phyloP scores from a whole-genome alignment of 495 filamentous ascomycete genomes.

The Podospora appendiculata region DNA sequence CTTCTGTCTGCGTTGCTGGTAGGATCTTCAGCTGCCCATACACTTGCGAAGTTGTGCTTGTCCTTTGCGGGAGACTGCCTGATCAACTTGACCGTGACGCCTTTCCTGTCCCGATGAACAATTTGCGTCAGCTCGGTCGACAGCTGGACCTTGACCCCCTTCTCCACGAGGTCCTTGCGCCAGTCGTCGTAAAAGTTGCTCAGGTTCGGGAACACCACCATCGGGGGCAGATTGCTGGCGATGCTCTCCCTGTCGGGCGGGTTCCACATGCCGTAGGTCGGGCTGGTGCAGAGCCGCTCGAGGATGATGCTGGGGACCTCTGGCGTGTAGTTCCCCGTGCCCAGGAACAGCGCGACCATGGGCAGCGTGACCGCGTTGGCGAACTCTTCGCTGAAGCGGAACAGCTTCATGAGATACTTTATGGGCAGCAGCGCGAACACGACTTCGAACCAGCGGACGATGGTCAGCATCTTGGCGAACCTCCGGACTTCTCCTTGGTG shows the following conservation, averaged over 20 bases:
- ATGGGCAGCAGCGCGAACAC: conserved; percentile 70
- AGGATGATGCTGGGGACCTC: conserved; percentile 69
- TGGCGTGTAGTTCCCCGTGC: conserved; percentile 71
- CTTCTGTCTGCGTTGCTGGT: conserved; percentile 16
- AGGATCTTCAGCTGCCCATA: conserved; percentile 11
- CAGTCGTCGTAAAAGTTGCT: conserved; percentile 64
- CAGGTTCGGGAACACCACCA: conserved; percentile 77
- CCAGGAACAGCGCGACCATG: conserved; percentile 71
- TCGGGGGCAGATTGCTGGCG: conserved; percentile 62
- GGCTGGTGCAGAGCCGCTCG: conserved; percentile 66
- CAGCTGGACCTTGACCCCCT: conserved; percentile 58
- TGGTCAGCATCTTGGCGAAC: conserved; percentile 55
- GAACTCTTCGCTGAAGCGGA: conserved; percentile 68
- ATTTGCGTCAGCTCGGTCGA: conserved; percentile 54
- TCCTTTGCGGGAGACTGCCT: conserved; percentile 24
- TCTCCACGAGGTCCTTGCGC: conserved; percentile 49
- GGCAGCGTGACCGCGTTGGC: conserved; percentile 62
- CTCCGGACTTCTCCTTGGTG: conserved; percentile 59
- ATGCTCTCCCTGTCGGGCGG: conserved; percentile 51
- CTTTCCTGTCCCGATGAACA: conserved; percentile 46
- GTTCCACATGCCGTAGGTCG: conserved; percentile 73
- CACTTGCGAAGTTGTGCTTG: conserved; percentile 28
- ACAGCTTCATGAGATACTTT: conserved; percentile 58
- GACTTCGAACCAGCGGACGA: conserved; percentile 63
- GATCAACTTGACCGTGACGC: conserved; percentile 42